Conservation (phyloP, 2,329 filamentous ascomycete genomes). For the Dothidotthia symphoricarpi region DNA sequence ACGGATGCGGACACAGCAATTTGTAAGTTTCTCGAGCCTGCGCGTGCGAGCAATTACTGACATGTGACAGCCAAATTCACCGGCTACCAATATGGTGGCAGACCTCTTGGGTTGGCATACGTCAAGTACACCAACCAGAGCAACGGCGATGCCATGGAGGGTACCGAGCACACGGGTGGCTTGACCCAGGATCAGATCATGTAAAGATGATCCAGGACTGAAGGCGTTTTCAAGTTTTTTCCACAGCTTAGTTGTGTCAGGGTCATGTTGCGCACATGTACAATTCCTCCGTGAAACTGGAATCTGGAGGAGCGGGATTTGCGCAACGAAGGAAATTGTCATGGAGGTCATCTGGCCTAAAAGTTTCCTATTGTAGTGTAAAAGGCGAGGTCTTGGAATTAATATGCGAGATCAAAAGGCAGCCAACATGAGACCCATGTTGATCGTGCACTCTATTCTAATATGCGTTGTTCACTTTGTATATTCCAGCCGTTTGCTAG, state of each 20-base stretch:
- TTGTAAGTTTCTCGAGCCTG: conserved; percentile 45
- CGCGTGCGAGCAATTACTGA: conserved; percentile 19
- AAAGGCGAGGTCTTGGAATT: conserved; percentile 25
- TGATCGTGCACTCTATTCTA: too few relatives aligned
- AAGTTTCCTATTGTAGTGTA: conserved; percentile 40
- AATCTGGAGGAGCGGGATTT: conserved; percentile 13
- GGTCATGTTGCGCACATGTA: conserved; percentile 15
- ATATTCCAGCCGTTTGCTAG: too few relatives aligned
- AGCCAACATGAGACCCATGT: too few relatives aligned
- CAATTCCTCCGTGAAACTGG: conserved; percentile 18
- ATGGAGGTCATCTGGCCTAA: conserved; percentile 17
- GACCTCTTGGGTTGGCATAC: conserved; percentile 87
- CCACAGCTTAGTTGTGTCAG: conserved; percentile 12
- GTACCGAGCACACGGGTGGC: conserved; percentile 64
- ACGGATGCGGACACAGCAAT: conserved; percentile 92
- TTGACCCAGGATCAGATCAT: conserved; percentile 99
- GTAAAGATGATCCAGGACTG: conserved; percentile 50
- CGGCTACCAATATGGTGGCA: conserved; percentile 93
- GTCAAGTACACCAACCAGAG: conserved; percentile 84
- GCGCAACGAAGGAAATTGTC: conserved; percentile 8
- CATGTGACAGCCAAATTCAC: conserved; percentile 75
- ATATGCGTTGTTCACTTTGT: too few relatives aligned
- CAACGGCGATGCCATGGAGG: conserved; percentile 71
- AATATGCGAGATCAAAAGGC: conserved; percentile 7
- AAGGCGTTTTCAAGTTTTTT: not conserved